phyloP scores from a whole-genome alignment of 257 asterid genomes.

The Lantana camara region DNA sequence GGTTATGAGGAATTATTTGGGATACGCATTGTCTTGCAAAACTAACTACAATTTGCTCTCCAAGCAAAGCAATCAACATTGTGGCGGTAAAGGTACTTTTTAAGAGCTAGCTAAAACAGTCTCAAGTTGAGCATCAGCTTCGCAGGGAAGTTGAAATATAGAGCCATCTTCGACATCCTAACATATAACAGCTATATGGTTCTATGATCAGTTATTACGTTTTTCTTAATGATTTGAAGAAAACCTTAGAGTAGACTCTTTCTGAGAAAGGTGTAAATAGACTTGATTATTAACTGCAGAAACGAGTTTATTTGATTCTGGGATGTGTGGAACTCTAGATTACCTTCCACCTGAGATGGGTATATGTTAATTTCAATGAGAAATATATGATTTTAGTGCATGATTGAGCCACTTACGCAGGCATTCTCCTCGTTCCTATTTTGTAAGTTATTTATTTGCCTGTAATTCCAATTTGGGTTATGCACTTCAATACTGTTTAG shows the following conservation, averaged over 20 bases:
- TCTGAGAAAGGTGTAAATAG: not conserved
- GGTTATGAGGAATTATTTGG: not conserved
- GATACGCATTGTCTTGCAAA: not conserved
- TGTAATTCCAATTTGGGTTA: not conserved
- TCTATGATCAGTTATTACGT: conserved; percentile 76
- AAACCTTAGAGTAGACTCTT: conserved; percentile 6
- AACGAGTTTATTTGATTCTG: conserved; percentile 85
- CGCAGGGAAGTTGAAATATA: conserved; percentile 98
- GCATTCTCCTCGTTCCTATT: too few species aligned
- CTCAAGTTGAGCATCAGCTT: conserved; percentile 95
- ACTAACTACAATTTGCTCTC: conserved; percentile 10
- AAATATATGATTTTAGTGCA: conserved; percentile 2
- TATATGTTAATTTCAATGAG: conserved; percentile 31
- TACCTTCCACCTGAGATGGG: conserved; percentile 99
- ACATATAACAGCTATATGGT: conserved; percentile 88
- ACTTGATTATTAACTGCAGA: conserved; percentile 51
- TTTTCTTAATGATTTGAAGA: conserved; percentile 1
- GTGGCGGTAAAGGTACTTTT: conserved; percentile 90
- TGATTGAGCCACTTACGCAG: too few species aligned
- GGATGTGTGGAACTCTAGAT: conserved; percentile 99
- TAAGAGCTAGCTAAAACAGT: conserved; percentile 85
- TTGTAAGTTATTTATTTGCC: not conserved
- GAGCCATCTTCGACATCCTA: conserved; percentile 93
- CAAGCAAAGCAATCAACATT: conserved; percentile 80
- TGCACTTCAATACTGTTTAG: not conserved